Percentiles rank a stretch among this genome's conserved stretches.
These are phyloP conservation scores for Claviceps sp. DNA, from an alignment of 2,329 filamentous ascomycete genomes.

Conservation along the genomic window DNA sequence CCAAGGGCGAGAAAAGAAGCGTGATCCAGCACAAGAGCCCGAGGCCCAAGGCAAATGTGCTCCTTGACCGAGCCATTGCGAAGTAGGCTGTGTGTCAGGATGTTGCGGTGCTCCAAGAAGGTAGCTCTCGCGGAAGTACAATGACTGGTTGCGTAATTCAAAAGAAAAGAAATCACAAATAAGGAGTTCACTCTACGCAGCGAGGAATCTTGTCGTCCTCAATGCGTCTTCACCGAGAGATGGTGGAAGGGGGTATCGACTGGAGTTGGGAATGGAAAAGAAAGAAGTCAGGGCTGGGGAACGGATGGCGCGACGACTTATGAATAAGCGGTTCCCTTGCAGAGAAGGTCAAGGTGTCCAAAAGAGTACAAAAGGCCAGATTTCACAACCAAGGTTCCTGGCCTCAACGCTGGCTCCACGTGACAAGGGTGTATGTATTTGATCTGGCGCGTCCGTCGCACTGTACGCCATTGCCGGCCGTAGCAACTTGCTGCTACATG, in stretches of 20 bases:
- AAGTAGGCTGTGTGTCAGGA: conserved; percentile 9
- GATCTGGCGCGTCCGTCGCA: neutral
- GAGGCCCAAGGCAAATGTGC: conserved; percentile 65
- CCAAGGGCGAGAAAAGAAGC: conserved; percentile 75
- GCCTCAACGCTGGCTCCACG: conserved; percentile 14
- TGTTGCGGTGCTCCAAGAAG: conserved; percentile 7
- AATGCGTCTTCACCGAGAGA: conserved; percentile 16
- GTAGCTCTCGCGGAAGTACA: conserved; percentile 5
- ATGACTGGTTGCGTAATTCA: conserved; percentile 10
- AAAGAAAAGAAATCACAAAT: conserved; percentile 12
- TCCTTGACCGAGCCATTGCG: conserved; percentile 45
- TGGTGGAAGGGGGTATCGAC: conserved; percentile 14
- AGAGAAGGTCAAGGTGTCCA: conserved; percentile 32
- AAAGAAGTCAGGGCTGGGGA: conserved; percentile 14
- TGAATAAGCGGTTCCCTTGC: conserved; percentile 16
- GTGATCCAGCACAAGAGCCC: conserved; percentile 86
- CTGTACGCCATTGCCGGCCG: conserved; percentile 1
- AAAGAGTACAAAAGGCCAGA: conserved; percentile 33
- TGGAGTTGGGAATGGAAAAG: conserved; percentile 11
- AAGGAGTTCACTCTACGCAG: conserved; percentile 13
- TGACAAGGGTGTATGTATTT: conserved; percentile 13
- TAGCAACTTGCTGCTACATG: too few relatives aligned
- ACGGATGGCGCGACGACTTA: conserved; percentile 19
- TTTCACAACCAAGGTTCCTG: conserved; percentile 23
- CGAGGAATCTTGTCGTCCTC: conserved; percentile 16